Evolutionary conservation across 768 basidiomycete species (phyloP).

Genomic region (Dentipellis sp.): DNA sequence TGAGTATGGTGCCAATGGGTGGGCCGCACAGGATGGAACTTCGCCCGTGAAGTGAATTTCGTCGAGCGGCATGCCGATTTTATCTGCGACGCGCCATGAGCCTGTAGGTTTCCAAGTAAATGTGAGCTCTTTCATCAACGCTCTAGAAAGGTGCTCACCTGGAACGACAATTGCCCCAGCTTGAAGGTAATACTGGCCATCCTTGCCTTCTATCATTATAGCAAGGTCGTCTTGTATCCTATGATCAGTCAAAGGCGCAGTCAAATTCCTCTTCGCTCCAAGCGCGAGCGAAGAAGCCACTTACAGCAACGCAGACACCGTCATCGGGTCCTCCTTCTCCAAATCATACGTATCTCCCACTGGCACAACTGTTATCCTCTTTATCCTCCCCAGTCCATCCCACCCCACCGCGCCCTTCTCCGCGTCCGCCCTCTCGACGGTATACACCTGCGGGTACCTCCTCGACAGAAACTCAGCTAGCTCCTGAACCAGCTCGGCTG

Average conservation of each 20-base stretch:
- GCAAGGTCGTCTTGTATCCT: slow-evolving; percentile 17
- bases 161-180: slow-evolving; percentile 60
- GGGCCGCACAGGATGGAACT: slow-evolving; percentile 59
- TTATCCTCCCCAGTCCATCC: slow-evolving; percentile 32
- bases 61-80: slow-evolving; percentile 62
- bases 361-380: slow-evolving; percentile 41
- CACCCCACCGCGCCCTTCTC: not conserved
- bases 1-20: not conserved
- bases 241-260: slow-evolving; percentile 4
- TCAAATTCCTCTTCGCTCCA: not conserved
- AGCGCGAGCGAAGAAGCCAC: slow-evolving; percentile 17
- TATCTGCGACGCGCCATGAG: slow-evolving; percentile 70
- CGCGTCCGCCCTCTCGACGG: slow-evolving; percentile 6
- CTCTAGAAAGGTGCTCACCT: slow-evolving; percentile 28
- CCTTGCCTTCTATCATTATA: slow-evolving; percentile 34
- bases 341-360: slow-evolving; percentile 40
- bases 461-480: slow-evolving; percentile 41
- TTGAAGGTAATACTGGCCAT: slow-evolving; percentile 69
- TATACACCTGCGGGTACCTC: not conserved
- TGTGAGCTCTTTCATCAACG: not conserved
- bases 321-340: slow-evolving; percentile 47
- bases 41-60: slow-evolving; percentile 64
- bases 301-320: slow-evolving; percentile 52
- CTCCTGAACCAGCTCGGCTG: slow-evolving; percentile 61
- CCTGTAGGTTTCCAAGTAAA: slow-evolving; percentile 29